phyloP scores from a whole-genome alignment of 768 basidiomycete species.

The Mycena sanguinolenta region DNA sequence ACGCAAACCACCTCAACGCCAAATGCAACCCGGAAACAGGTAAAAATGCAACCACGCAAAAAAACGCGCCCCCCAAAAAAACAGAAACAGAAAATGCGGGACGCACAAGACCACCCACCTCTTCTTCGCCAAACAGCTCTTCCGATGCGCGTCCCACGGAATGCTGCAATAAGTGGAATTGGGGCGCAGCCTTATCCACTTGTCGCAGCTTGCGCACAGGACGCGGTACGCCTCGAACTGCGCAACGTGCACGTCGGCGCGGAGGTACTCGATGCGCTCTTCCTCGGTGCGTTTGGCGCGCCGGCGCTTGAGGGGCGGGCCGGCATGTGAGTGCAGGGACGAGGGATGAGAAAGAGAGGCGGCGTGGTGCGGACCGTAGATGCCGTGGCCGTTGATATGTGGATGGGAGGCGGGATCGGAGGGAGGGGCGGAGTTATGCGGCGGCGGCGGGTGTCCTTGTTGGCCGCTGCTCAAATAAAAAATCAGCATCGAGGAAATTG shows the following conservation, averaged over 20 bases:
- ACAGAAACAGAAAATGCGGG: background rate
- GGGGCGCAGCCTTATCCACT: conserved; percentile 88
- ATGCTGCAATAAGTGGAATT: conserved; percentile 92
- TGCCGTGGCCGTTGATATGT: background rate
- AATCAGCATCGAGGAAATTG: background rate
- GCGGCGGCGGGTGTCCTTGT: background rate
- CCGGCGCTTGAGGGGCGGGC: conserved; percentile 37
- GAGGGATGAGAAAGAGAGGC: too few relatives aligned
- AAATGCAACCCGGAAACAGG: too few relatives aligned
- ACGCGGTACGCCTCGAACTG: conserved; percentile 72
- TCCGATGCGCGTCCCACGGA: conserved; percentile 89
- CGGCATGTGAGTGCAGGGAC: too few relatives aligned
- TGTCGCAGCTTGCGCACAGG: conserved; percentile 83
- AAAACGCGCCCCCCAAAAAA: too few relatives aligned
- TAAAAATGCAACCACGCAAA: too few relatives aligned
- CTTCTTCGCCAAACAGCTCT: conserved; percentile 85
- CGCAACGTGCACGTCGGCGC: conserved; percentile 32
- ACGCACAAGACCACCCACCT: conserved; percentile 58
- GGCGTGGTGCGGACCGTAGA: background rate
- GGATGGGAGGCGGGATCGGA: background rate
- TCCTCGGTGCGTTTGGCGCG: conserved; percentile 54
- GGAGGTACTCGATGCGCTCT: conserved; percentile 64
- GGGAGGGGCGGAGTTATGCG: background rate
- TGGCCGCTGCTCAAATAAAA: background rate
- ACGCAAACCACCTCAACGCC: too few relatives aligned